These are phyloP conservation scores for Penicillium cosmopolitanum DNA, from an alignment of 495 filamentous ascomycete species.

Conservation along the genomic window DNA sequence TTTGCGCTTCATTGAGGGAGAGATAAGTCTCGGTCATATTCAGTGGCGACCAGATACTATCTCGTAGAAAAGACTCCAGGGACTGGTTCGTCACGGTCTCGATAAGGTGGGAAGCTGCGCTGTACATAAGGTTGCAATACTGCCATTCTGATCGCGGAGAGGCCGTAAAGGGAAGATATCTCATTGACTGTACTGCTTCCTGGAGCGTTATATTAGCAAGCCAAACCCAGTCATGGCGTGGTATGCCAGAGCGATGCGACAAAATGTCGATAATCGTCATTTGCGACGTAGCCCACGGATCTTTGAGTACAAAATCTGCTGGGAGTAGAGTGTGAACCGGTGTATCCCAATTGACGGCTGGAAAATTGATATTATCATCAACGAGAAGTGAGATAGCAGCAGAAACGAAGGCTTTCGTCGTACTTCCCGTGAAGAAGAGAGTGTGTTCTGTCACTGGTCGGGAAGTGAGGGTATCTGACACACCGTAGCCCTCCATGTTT, in stretches of 20 bases:
- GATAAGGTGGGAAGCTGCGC: slow-evolving; percentile 45
- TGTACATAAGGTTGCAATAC: slow-evolving; percentile 60
- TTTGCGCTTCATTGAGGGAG: slow-evolving; percentile 11
- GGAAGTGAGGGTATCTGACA: slow-evolving; percentile 32
- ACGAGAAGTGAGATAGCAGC: slow-evolving; percentile 51
- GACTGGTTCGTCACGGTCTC: slow-evolving; percentile 32
- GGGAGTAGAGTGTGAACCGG: slow-evolving; percentile 49
- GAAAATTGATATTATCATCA: slow-evolving; percentile 32
- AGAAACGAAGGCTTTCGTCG: slow-evolving; percentile 59
- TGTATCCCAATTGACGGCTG: slow-evolving; percentile 48
- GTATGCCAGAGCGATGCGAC: slow-evolving; percentile 54
- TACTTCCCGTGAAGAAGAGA: slow-evolving; percentile 48
- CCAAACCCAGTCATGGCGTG: slow-evolving; percentile 46
- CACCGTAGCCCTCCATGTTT: slow-evolving; percentile 51
- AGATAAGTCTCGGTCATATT: slow-evolving; percentile 41
- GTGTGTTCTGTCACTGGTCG: slow-evolving; percentile 48
- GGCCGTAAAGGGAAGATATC: slow-evolving; percentile 46
- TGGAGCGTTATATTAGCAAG: slow-evolving; percentile 26
- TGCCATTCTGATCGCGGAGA: slow-evolving; percentile 46
- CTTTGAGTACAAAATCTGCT: slow-evolving; percentile 54
- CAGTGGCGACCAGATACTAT: slow-evolving; percentile 51
- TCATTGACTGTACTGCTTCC: slow-evolving; percentile 40
- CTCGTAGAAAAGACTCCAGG: slow-evolving; percentile 45
- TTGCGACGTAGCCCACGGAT: slow-evolving; percentile 44
- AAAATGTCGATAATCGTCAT: slow-evolving; percentile 55